Conservation (phyloP, 2,329 filamentous ascomycete species). For the Ceratocystiopsis brevicomis region DNA sequence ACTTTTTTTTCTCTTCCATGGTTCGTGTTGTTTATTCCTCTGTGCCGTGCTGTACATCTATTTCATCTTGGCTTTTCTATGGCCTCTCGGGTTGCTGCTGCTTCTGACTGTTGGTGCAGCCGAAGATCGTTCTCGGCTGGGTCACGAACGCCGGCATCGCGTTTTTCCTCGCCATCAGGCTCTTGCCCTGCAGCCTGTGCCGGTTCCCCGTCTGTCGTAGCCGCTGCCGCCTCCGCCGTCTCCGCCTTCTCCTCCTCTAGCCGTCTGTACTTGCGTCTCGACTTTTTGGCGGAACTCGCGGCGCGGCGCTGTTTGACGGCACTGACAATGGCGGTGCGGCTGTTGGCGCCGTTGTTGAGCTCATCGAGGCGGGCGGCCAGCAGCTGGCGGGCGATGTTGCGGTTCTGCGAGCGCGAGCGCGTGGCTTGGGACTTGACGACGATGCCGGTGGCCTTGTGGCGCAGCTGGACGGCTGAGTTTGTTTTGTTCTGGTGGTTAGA, state of each 20-base stretch:
- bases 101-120: too few relatives aligned
- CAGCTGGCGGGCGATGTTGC: slow-evolving; percentile 62
- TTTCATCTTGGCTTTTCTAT: too few relatives aligned
- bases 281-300: slow-evolving; percentile 66
- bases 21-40: too few relatives aligned
- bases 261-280: slow-evolving; percentile 55
- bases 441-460: slow-evolving; percentile 73
- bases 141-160: too few relatives aligned
- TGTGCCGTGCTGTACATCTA: too few relatives aligned
- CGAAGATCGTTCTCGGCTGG: too few relatives aligned
- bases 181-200: too few relatives aligned
- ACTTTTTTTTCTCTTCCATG: neutral
- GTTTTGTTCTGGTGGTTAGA: slow-evolving; percentile 61
- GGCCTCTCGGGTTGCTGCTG: too few relatives aligned
- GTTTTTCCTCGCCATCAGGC: too few relatives aligned
- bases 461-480: slow-evolving; percentile 81
- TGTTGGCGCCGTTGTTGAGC: slow-evolving; percentile 49
- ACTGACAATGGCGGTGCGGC: slow-evolving; percentile 44
- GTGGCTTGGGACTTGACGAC: slow-evolving; percentile 92
- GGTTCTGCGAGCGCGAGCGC: slow-evolving; percentile 68
- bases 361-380: slow-evolving; percentile 61
- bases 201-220: too few relatives aligned
- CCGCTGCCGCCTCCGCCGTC: neutral
- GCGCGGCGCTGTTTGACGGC: slow-evolving; percentile 47
- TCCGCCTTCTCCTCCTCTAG: slow-evolving; percentile 34